Base-by-base conservation (phyloP, 2,329 filamentous ascomycete genomes). In the Penicillium sp. region DNA sequence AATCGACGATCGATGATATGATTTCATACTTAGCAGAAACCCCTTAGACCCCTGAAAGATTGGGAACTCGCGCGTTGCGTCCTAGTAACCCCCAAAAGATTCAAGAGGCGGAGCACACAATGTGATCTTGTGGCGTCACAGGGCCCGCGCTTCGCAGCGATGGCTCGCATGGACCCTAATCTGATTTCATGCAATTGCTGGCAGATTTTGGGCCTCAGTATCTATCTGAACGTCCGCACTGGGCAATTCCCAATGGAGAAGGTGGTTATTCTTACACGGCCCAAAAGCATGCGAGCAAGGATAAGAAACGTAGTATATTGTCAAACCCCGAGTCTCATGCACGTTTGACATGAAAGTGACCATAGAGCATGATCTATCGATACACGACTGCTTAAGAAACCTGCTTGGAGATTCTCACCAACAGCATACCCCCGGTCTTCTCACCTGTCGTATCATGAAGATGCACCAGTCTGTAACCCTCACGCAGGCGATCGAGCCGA, bases 381-480 rank as follows among this genome's bases (percentile, higher is more conserved):
- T 13, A 24, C 10, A 38, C 41, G 4, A 10, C 15, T 38, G 38
- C 3, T 24, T 9, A 38, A 50, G 54, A 51, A 28, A 73, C 31
- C 8, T 47, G 57, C 74, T 92, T 94, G 47, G 79, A 80, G 47
- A 96, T 81, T 69, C 85, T 85, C 28, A 96, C 83, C 53, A 97
- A 73, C 46, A 97, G 65, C 13, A 85, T 79, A 0, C 89, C 90
- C 21, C 83, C 80, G 2, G 83, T 87, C 51, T 83, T 72, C 28
- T 79, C 75, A 0, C 90, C 90, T 56, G 85, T 80, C 24, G 79
- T 76, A 66, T 95, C 86, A 57, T 88, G 79, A 52, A 97, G 74
- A 63, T 86, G 87, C 51, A 97, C 78, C 60, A 96, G 85, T 10
- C 91, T 80, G 61, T 89, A 88, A 0, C 94, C 93, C 31, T 81